Evolutionary conservation across 2,329 filamentous ascomycete genomes (phyloP).

Genomic region (Nothopassalora personata): DNA sequence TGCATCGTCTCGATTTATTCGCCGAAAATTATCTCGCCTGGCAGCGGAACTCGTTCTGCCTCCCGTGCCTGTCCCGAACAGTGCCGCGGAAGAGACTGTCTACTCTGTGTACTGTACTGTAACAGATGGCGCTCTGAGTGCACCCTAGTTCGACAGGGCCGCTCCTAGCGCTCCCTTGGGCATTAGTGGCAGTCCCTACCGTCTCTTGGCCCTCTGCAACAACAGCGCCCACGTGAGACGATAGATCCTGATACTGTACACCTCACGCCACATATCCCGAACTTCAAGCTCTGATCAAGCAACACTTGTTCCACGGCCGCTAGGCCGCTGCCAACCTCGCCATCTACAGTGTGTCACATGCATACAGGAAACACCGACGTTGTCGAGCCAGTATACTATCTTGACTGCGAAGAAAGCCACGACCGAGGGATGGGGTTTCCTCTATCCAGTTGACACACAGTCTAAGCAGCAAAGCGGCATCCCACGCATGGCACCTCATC

Average conservation of each 20-base stretch:
- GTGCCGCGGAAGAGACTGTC: background rate
- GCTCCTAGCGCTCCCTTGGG: background rate
- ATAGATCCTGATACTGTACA: too few species aligned
- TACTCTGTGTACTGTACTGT: background rate
- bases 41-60: too few species aligned
- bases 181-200: background rate
- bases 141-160: background rate
- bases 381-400: too few species aligned
- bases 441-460: too few species aligned
- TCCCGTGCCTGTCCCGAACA: background rate
- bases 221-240: background rate
- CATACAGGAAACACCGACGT: too few species aligned
- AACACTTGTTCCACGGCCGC: too few species aligned
- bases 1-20: background rate
- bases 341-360: too few species aligned
- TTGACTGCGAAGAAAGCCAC: too few species aligned
- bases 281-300: background rate
- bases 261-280: background rate
- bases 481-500: background rate
- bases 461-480: background rate
- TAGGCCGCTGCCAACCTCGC: background rate
- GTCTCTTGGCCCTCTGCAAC: background rate
- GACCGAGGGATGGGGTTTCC: too few species aligned
- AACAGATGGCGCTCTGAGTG: background rate
- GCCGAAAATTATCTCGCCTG: too few species aligned